Conservation (phyloP, 2,329 filamentous ascomycete species). For the Myriosclerotinia scirpicola region DNA sequence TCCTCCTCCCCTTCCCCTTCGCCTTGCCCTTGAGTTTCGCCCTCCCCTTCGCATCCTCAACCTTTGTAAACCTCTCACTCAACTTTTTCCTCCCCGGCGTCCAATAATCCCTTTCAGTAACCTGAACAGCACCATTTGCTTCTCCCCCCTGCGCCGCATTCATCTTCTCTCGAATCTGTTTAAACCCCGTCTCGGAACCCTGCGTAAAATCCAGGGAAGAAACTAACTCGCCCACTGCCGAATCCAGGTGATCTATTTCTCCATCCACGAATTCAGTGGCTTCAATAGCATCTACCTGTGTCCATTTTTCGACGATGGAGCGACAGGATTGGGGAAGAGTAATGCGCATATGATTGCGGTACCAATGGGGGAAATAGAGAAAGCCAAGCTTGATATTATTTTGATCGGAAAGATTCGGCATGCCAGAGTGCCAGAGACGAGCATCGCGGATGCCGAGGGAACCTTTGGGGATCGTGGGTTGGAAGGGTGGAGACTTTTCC, state of each 20-base stretch:
- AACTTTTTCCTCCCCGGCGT: neutral
- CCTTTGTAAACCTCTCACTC: neutral
- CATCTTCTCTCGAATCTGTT: slow-evolving; percentile 3
- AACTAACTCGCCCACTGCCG: neutral
- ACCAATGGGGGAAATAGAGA: slow-evolving; percentile 24
- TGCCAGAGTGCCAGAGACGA: slow-evolving; percentile 51
- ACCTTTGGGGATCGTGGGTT: slow-evolving; percentile 22
- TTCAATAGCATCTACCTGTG: slow-evolving; percentile 7
- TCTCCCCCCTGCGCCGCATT: slow-evolving; percentile 8
- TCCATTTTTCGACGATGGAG: slow-evolving; percentile 1
- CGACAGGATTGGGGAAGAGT: neutral
- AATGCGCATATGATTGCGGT: slow-evolving; percentile 15
- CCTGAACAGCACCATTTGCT: neutral
- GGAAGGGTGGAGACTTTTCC: slow-evolving; percentile 21
- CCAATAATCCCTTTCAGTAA: slow-evolving; percentile 16
- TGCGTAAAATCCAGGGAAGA: slow-evolving; percentile 18
- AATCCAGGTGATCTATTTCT: slow-evolving; percentile 8
- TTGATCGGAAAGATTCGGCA: slow-evolving; percentile 53
- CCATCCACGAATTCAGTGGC: slow-evolving; percentile 14
- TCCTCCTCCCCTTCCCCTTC: neutral
- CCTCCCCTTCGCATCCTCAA: neutral
- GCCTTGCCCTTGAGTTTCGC: neutral
- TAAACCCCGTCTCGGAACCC: neutral
- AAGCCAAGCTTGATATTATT: slow-evolving; percentile 55
- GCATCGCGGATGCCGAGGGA: slow-evolving; percentile 26